Percentiles rank a stretch among this genome's conserved stretches.
phyloP scores from a whole-genome alignment of 140 eudicot genomes.

The Erigeron philadelphicus region DNA sequence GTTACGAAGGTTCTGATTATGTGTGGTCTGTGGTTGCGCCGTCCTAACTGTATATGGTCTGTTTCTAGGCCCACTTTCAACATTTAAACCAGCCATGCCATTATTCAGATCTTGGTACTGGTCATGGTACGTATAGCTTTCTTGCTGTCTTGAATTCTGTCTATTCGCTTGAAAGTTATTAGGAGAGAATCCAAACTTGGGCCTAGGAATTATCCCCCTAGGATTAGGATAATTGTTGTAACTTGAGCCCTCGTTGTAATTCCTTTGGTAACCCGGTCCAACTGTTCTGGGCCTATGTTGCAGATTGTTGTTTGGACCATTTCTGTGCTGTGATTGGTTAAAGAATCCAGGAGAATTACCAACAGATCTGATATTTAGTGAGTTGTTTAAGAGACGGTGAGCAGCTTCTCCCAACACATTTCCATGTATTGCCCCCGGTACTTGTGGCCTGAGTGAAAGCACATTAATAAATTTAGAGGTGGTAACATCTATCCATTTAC shows the following conservation, averaged over 20 bases:
- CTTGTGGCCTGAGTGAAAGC: conserved; percentile 59
- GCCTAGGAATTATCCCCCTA: conserved; percentile 34
- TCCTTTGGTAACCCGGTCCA: conserved; percentile 62
- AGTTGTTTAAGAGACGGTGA: conserved; percentile 75
- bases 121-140: conserved; percentile 44
- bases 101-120: conserved; percentile 45
- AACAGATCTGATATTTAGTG: conserved; percentile 53
- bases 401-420: conserved; percentile 89
- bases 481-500: background rate
- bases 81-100: conserved; percentile 59
- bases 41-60: conserved; percentile 24
- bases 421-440: conserved; percentile 76
- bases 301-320: conserved; percentile 38
- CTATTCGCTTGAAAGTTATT: conserved; percentile 38
- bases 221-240: conserved; percentile 34
- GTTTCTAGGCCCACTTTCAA: conserved; percentile 29
- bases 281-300: conserved; percentile 65
- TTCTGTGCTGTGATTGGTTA: conserved; percentile 35
- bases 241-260: conserved; percentile 35
- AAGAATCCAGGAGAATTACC: conserved; percentile 28
- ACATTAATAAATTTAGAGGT: conserved; percentile 16
- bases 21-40: conserved; percentile 30
- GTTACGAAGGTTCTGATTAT: conserved; percentile 37
- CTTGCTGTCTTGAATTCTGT: conserved; percentile 35
- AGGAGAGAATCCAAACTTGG: conserved; percentile 33